phyloP scores from a whole-genome alignment of 2,329 filamentous ascomycete genomes.

The Alternaria novae-zelandiae region DNA sequence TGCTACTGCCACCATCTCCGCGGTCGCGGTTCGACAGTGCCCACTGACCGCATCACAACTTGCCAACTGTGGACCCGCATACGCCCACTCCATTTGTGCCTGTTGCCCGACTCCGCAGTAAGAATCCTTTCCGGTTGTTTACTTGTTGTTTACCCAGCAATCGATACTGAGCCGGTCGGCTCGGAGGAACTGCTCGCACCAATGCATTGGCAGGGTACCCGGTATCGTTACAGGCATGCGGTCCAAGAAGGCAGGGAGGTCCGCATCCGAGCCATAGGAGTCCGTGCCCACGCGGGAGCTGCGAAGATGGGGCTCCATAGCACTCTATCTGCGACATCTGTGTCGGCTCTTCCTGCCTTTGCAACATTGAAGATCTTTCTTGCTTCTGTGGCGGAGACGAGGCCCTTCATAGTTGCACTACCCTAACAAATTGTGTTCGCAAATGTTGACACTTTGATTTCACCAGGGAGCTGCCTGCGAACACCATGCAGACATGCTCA shows the following conservation, averaged over 20 bases:
- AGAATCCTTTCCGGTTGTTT: background rate
- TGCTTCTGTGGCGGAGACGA: background rate
- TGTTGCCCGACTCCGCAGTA: slow-evolving; percentile 1
- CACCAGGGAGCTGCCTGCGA: background rate
- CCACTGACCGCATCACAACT: slow-evolving; percentile 36
- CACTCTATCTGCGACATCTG: background rate
- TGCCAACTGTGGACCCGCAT: slow-evolving; percentile 1
- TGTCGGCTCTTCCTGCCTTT: background rate
- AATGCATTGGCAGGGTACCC: slow-evolving; percentile 1
- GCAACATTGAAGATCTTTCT: background rate
- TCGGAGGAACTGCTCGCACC: slow-evolving; percentile 9
- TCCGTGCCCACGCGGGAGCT: slow-evolving; percentile 4
- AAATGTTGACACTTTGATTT: background rate
- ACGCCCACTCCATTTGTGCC: background rate
- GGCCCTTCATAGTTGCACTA: background rate
- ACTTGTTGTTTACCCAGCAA: slow-evolving; percentile 4
- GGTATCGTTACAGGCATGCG: background rate
- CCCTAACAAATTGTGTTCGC: background rate
- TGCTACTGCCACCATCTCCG: slow-evolving; percentile 23
- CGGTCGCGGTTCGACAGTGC: slow-evolving; percentile 22
- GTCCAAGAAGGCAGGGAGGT: background rate
- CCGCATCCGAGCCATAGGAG: background rate
- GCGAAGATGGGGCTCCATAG: background rate
- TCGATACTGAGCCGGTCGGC: background rate
- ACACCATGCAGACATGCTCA: background rate